phyloP scores from a whole-genome alignment of 768 basidiomycete species.

The Auriscalpium microsporum region DNA sequence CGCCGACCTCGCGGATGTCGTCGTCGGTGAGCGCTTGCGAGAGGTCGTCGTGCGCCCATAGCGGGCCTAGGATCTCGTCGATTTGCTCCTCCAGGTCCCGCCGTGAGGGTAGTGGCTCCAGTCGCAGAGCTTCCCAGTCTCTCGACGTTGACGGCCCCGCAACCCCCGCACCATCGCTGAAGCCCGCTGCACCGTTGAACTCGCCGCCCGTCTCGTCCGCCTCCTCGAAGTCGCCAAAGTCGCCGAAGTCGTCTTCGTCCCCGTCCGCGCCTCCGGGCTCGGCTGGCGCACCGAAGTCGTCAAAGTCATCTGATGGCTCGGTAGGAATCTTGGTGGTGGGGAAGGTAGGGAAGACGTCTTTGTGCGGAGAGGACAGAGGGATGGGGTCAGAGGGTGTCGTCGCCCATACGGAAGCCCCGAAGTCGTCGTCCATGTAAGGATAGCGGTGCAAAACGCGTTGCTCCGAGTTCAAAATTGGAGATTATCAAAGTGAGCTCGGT shows the following conservation, averaged over 20 bases:
- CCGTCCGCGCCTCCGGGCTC: conserved; percentile 29
- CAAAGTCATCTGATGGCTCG: conserved; percentile 37
- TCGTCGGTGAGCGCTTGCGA: conserved; percentile 55
- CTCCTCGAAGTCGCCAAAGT: conserved; percentile 62
- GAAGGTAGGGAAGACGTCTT: not conserved
- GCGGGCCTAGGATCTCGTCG: conserved; percentile 52
- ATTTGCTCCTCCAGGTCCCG: conserved; percentile 53
- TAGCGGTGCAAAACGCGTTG: no score
- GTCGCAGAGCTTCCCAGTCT: conserved; percentile 52
- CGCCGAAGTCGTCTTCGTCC: conserved; percentile 77
- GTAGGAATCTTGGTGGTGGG: conserved; percentile 17
- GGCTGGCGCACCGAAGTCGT: conserved; percentile 49
- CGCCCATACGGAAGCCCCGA: conserved; percentile 71
- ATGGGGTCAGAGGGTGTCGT: conserved; percentile 22
- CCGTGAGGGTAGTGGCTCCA: conserved; percentile 58
- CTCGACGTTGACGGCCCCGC: conserved; percentile 32
- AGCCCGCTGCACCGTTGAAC: conserved; percentile 29
- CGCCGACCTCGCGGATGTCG: conserved; percentile 70
- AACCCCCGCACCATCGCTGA: conserved; percentile 31
- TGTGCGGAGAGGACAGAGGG: conserved; percentile 6
- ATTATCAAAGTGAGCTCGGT: no score
- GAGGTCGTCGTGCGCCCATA: conserved; percentile 51
- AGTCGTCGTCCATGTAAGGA: conserved; percentile 56
- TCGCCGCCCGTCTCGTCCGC: conserved; percentile 20
- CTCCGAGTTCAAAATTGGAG: no score